phyloP scores from a whole-genome alignment of 768 basidiomycete species.

The Mycena venus region DNA sequence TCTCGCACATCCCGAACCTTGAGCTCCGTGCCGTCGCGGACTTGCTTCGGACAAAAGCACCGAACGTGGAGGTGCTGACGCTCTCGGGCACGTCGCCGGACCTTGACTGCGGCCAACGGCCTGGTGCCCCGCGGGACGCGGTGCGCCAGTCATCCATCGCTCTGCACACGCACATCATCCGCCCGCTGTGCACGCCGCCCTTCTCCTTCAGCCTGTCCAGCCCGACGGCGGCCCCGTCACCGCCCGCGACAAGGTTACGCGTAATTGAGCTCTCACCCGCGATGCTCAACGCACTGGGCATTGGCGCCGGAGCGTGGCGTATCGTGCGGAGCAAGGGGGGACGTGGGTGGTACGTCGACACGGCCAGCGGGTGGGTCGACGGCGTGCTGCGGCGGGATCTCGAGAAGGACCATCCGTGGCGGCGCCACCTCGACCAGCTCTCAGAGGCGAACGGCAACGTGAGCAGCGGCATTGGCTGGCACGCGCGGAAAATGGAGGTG shows the following conservation, averaged over 20 bases:
- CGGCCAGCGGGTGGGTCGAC: conserved; percentile 85
- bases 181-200: conserved; percentile 84
- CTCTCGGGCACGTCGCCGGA: conserved; percentile 83
- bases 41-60: conserved; percentile 78
- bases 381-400: conserved; percentile 73
- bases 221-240: conserved; percentile 45
- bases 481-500: conserved; percentile 97
- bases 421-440: conserved; percentile 78
- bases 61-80: conserved; percentile 88
- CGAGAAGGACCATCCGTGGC: conserved; percentile 71
- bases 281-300: conserved; percentile 79
- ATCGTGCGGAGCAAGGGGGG: conserved; percentile 94
- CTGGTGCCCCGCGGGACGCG: conserved; percentile 52
- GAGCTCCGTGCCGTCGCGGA: conserved; percentile 72
- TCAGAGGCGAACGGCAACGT: conserved; percentile 90
- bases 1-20: conserved; percentile 87
- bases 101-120: conserved; percentile 68
- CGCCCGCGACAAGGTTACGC: conserved; percentile 80
- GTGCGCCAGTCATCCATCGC: conserved; percentile 80
- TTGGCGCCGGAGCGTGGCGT: conserved; percentile 88
- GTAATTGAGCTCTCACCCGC: conserved; percentile 88
- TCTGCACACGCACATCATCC: conserved; percentile 83
- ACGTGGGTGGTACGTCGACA: conserved; percentile 95
- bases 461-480: conserved; percentile 94
- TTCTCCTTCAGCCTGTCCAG: conserved; percentile 71